These are phyloP conservation scores for Sarcodon aspratus DNA, from an alignment of 768 basidiomycete species.

Conservation along the genomic window DNA sequence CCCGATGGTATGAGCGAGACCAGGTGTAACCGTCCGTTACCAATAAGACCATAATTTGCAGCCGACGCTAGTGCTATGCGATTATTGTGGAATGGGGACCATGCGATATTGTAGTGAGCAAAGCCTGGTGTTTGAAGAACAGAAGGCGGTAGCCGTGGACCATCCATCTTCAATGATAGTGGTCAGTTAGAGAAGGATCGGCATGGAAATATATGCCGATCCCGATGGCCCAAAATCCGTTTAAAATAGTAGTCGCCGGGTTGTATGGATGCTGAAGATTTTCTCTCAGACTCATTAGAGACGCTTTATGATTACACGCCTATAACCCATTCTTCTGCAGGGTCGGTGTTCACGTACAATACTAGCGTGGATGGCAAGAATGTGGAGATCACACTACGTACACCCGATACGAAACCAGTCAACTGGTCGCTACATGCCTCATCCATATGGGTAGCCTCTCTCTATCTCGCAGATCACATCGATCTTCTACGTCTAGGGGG, in stretches of 20 bases:
- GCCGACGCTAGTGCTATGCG: constrained; percentile 73
- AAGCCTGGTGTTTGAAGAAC: constrained; percentile 68
- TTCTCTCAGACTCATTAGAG: constrained; percentile 54
- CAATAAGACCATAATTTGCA: constrained; percentile 91
- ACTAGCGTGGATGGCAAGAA: constrained; percentile 4
- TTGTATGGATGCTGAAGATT: constrained; percentile 32
- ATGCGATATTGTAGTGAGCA: constrained; percentile 70
- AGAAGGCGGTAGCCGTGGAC: constrained; percentile 28
- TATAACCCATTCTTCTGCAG: constrained; percentile 46
- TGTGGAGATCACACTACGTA: constrained; percentile 32
- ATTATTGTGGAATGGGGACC: constrained; percentile 77
- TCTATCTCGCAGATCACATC: constrained; percentile 58
- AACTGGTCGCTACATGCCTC: constrained; percentile 76
- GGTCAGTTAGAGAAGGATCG: neutral
- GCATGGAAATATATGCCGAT: neutral
- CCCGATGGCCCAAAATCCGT: neutral
- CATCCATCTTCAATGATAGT: constrained; percentile 19
- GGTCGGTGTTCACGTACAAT: constrained; percentile 38
- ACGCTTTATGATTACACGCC: constrained; percentile 52
- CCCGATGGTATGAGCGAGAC: constrained; percentile 36
- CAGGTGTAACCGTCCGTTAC: constrained; percentile 82
- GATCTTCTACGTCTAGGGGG: constrained; percentile 29
- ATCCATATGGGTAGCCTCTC: constrained; percentile 62
- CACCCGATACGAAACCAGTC: constrained; percentile 52
- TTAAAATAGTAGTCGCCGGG: neutral